phyloP scores from a whole-genome alignment of 2,329 filamentous ascomycete species.

The Penicillium glabrum region DNA sequence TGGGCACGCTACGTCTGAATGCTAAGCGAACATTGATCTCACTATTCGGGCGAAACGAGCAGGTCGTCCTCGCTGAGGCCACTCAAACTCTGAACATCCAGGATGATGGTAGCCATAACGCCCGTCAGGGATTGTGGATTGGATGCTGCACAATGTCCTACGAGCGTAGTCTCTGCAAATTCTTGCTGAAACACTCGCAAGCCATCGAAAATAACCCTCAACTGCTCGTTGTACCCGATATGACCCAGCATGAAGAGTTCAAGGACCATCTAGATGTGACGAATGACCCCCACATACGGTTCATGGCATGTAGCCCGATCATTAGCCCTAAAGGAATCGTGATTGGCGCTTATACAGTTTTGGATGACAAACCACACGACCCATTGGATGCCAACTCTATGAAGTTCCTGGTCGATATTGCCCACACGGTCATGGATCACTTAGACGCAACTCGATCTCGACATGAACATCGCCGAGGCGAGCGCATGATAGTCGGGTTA shows the following conservation, averaged over 20 bases:
- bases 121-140: slow-evolving; percentile 10
- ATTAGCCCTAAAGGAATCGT: slow-evolving; percentile 52
- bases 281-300: slow-evolving; percentile 33
- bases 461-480: slow-evolving; percentile 47
- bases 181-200: not conserved
- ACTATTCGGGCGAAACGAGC: slow-evolving; percentile 24
- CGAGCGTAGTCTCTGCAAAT: slow-evolving; percentile 13
- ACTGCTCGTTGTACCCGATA: slow-evolving; percentile 29
- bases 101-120: slow-evolving; percentile 6
- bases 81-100: slow-evolving; percentile 21
- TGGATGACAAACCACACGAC: slow-evolving; percentile 53
- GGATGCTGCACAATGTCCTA: slow-evolving; percentile 17
- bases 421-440: slow-evolving; percentile 56
- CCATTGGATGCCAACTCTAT: slow-evolving; percentile 42
- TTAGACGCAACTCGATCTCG: slow-evolving; percentile 55
- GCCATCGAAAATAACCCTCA: not conserved
- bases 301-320: slow-evolving; percentile 60
- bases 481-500: slow-evolving; percentile 57
- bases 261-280: slow-evolving; percentile 30
- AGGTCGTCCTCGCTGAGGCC: slow-evolving; percentile 29
- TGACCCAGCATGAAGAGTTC: slow-evolving; percentile 32
- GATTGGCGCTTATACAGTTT: slow-evolving; percentile 59
- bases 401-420: slow-evolving; percentile 48
- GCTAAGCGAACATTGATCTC: slow-evolving; percentile 26
- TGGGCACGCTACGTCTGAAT: slow-evolving; percentile 24